Percentiles rank a stretch among this genome's conserved stretches.
These are phyloP conservation scores for Aspergillus leporis DNA, from an alignment of 495 filamentous ascomycete species.

Conservation along the genomic window DNA sequence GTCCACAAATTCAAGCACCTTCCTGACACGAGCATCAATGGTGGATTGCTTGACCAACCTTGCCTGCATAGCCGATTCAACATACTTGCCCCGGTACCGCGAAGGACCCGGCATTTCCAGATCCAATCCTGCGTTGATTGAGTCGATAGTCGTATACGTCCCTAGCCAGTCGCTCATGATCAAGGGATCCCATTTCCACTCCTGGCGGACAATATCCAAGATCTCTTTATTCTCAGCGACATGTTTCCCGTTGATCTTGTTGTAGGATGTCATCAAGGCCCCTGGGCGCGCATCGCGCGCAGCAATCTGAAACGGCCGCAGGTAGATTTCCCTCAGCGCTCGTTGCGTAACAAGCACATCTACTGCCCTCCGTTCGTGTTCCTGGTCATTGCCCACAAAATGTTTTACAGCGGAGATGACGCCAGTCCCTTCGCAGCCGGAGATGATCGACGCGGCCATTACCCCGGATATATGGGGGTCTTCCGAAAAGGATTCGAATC, in stretches of 20 bases:
- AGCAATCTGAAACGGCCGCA: slow-evolving; percentile 70
- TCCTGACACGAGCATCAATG: slow-evolving; percentile 56
- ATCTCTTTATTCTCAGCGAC: slow-evolving; percentile 60
- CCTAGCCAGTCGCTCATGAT: slow-evolving; percentile 46
- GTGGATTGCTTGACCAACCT: slow-evolving; percentile 54
- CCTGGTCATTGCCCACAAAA: slow-evolving; percentile 72
- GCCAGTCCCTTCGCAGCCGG: slow-evolving; percentile 59
- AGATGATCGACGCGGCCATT: slow-evolving; percentile 58
- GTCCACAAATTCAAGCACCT: slow-evolving; percentile 56
- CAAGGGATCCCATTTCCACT: slow-evolving; percentile 62
- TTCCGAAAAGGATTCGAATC: slow-evolving; percentile 72
- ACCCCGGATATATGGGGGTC: slow-evolving; percentile 66
- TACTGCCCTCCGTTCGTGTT: slow-evolving; percentile 61
- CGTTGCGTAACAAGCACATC: slow-evolving; percentile 63
- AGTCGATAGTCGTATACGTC: slow-evolving; percentile 60
- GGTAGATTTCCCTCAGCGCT: slow-evolving; percentile 72
- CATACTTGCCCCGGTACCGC: slow-evolving; percentile 48
- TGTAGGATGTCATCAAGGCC: slow-evolving; percentile 74
- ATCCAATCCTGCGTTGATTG: slow-evolving; percentile 64
- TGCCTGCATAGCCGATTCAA: slow-evolving; percentile 52
- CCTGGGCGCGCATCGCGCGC: slow-evolving; percentile 59
- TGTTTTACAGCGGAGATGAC: slow-evolving; percentile 69
- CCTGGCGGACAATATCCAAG: slow-evolving; percentile 60
- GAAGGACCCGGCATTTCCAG: slow-evolving; percentile 71
- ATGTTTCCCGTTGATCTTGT: slow-evolving; percentile 70